Evolutionary conservation across 441 rosid genomes (phyloP), one percentile per base, ranked within the genome.

Genomic region (Croton laevigatus): DNA sequence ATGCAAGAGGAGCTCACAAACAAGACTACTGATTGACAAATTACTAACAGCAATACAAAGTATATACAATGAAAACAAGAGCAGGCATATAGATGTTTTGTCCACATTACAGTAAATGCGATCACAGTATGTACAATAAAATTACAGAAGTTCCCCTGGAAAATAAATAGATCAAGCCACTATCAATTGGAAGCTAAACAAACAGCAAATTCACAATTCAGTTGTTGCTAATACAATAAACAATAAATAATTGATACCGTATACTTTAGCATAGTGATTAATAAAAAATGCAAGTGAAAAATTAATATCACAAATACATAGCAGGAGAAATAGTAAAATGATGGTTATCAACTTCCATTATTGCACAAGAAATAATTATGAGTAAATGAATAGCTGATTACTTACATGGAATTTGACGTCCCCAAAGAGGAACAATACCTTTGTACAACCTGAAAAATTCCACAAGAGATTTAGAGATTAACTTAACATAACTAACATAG

Each of bases 351-450:
- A 23, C 19, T 65, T 23, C 16, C 22, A 9, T 37, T 0, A 17
- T 53, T 40, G 36, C 38, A 22, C 14, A 3, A 32, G 2, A 13
- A 52, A 19, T 8, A 62, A 71, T n/a, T n/a, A 17, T 3, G 14
- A 3, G 14, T 9, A 8, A 32, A n/a, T 8, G 8, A 40, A 13
- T 20, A 53, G 52, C 17, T 40, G 20, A 67, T 65, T 73, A 17
- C 12, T 89, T 85, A 93, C 99, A 95, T 71, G 99, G 99, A 81
- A 95, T 95, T 81, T 95, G 99, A 74, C 99, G 99, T 65, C 99
- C 99, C 99, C 99, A 96, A 7, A 96, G 97, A 69, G 99, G 99
- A 83, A 77, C 97, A 68, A 96, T 38, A 66, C 99, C 99, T 83
- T 93, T 96, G 78, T 96, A 96, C 89, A 96, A 81, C 80, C 99